Evolutionary conservation across 768 basidiomycete species (phyloP).

Genomic region (Collybia sordida): DNA sequence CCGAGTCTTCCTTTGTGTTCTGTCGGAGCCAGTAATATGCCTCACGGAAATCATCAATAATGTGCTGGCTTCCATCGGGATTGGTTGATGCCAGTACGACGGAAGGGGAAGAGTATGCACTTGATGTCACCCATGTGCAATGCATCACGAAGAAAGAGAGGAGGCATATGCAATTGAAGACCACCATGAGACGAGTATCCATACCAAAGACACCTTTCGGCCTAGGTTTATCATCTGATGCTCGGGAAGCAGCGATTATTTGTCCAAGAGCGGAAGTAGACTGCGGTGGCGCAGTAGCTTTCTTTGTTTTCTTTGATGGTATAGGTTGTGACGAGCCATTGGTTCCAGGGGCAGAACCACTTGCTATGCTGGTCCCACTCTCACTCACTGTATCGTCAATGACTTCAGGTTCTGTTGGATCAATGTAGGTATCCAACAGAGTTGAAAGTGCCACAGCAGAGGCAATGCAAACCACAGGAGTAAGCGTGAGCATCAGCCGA

Average conservation of each 20-base stretch:
- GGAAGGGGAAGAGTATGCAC: constrained; percentile 95
- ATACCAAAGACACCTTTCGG: constrained; percentile 76
- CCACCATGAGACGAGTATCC: constrained; percentile 76
- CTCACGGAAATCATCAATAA: constrained; percentile 99
- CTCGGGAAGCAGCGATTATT: constrained; percentile 34
- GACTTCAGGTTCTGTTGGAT: constrained; percentile 68
- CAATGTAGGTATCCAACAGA: constrained; percentile 87
- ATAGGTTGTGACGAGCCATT: constrained; percentile 26
- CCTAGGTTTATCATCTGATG: constrained; percentile 34
- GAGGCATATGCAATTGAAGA: constrained; percentile 74
- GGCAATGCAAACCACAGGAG: constrained; percentile 93
- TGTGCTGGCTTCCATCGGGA: constrained; percentile 84
- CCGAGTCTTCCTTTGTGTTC: constrained; percentile 89
- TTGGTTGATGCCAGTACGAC: constrained; percentile 85
- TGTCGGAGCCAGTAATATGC: constrained; percentile 98
- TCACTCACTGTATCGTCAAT: constrained; percentile 29
- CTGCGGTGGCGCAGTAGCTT: constrained; percentile 36
- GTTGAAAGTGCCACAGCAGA: constrained; percentile 90
- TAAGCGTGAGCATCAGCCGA: constrained; percentile 95
- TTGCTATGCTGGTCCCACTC: constrained; percentile 15
- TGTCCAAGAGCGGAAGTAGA: constrained; percentile 34
- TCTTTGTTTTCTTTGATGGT: constrained; percentile 62
- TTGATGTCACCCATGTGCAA: constrained; percentile 95
- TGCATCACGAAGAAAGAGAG: constrained; percentile 91
- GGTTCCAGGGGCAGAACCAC: constrained; percentile 19